These are phyloP conservation scores for Raphanus hybrid DNA, from an alignment of 441 rosid species.

Conservation along the genomic window DNA sequence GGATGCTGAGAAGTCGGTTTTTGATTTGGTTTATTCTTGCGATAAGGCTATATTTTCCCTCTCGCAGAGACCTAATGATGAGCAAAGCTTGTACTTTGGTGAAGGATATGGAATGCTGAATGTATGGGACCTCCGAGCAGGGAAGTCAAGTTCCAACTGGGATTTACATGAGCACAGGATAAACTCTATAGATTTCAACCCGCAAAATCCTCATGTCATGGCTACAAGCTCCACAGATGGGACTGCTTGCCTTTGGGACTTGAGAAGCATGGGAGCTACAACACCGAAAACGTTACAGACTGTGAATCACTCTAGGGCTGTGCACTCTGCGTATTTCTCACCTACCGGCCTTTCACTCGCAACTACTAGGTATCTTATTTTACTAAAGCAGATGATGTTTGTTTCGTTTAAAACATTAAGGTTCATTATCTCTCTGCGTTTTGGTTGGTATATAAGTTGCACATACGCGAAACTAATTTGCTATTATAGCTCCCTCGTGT, in stretches of 20 bases:
- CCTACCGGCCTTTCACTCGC: constrained; percentile 42
- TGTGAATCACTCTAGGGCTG: constrained; percentile 57
- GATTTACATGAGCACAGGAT: constrained; percentile 70
- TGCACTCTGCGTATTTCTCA: constrained; percentile 86
- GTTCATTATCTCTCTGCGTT: no score
- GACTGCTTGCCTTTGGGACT: constrained; percentile 32
- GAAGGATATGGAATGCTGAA: constrained; percentile 64
- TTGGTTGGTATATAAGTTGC: no score
- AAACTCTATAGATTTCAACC: constrained; percentile 76
- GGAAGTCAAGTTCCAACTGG: constrained; percentile 54
- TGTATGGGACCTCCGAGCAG: constrained; percentile 65
- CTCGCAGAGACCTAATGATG: constrained; percentile 58
- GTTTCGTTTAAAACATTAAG: no score
- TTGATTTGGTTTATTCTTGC: constrained; percentile 59
- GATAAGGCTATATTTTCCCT: constrained; percentile 66
- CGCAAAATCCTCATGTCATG: constrained; percentile 63
- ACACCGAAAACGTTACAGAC: constrained; percentile 45
- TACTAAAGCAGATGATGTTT: no score
- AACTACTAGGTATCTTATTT: constrained; percentile 64
- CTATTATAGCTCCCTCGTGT: no score
- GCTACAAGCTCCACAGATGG: constrained; percentile 81
- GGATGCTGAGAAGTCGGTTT: constrained; percentile 75
- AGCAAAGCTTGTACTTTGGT: constrained; percentile 58
- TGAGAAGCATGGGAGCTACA: constrained; percentile 53
- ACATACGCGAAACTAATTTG: no score